These are phyloP conservation scores for Trichosporon sp. DNA, from an alignment of 1,284 basidiomycete species.

Conservation along the genomic window DNA sequence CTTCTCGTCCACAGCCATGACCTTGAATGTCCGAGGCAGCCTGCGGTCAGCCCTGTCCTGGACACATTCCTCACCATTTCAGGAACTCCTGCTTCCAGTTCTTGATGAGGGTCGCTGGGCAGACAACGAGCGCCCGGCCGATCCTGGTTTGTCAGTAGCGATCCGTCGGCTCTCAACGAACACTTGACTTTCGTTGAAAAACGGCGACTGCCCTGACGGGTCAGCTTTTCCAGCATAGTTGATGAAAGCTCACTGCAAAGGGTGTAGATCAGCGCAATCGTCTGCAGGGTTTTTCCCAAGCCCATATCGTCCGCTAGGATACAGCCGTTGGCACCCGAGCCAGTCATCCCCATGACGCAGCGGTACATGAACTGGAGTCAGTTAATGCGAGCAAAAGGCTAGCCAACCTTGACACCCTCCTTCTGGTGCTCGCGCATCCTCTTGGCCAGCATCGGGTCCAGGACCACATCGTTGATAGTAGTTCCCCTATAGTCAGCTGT, in stretches of 20 bases:
- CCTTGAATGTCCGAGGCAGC: constrained; percentile 42
- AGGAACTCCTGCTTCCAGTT: constrained; percentile 96
- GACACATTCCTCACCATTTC: constrained; percentile 64
- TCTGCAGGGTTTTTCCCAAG: constrained; percentile 83
- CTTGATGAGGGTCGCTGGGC: constrained; percentile 89
- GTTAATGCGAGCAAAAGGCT: constrained; percentile 9
- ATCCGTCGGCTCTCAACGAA: constrained; percentile 17
- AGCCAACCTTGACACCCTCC: constrained; percentile 61
- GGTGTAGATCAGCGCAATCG: constrained; percentile 81
- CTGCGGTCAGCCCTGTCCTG: background rate
- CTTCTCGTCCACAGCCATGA: constrained; percentile 70
- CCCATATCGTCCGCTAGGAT: constrained; percentile 98
- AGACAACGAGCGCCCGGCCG: constrained; percentile 83
- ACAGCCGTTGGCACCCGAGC: constrained; percentile 76
- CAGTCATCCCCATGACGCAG: constrained; percentile 88
- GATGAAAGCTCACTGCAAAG: constrained; percentile 65
- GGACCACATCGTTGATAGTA: constrained; percentile 72
- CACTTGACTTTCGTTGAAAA: constrained; percentile 57
- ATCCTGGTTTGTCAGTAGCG: constrained; percentile 47
- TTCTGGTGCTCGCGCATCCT: constrained; percentile 84
- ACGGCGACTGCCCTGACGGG: constrained; percentile 67
- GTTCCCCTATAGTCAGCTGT: constrained; percentile 25
- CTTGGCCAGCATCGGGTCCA: constrained; percentile 81
- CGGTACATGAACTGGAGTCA: constrained; percentile 78
- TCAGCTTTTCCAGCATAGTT: constrained; percentile 7